Evolutionary conservation across 805 yeast genomes (phyloP).

Genomic region (Starmera quercuum): DNA sequence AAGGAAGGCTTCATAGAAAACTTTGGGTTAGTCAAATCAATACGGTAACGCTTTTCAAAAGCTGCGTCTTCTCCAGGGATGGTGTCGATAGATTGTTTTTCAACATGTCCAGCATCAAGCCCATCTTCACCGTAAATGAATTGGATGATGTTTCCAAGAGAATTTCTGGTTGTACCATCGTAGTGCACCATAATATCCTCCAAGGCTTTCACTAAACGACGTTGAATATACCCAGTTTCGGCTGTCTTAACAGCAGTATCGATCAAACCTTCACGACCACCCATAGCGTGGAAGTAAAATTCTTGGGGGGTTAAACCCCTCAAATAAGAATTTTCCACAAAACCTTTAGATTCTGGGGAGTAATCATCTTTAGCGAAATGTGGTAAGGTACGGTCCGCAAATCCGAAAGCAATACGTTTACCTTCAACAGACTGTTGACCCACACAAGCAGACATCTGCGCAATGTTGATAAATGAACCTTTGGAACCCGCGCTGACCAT

Average conservation of each 20-base stretch:
- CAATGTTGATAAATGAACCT: conserved; percentile 97
- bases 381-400: conserved; percentile 92
- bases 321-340: conserved; percentile 92
- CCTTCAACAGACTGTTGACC: conserved; percentile 99
- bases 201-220: conserved; percentile 93
- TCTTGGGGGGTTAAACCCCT: conserved; percentile 98
- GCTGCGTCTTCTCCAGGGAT: conserved; percentile 86
- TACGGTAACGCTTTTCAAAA: conserved; percentile 77
- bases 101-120: conserved; percentile 96
- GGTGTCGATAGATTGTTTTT: conserved; percentile 90
- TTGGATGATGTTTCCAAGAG: conserved; percentile 93
- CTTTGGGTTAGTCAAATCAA: conserved; percentile 74
- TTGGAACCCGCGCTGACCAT: conserved; percentile 99
- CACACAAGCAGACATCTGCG: conserved; percentile 99
- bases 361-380: conserved; percentile 98
- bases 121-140: conserved; percentile 99
- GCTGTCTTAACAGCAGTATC: conserved; percentile 99
- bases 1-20: conserved; percentile 59
- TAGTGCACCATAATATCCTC: conserved; percentile 98
- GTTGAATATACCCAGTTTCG: conserved; percentile 96
- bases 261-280: conserved; percentile 99
- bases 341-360: conserved; percentile 97
- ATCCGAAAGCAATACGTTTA: conserved; percentile 97
- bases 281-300: conserved; percentile 99
- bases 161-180: conserved; percentile 97